Evolutionary conservation across 139 green algal species (phyloP), one percentile per base, ranked within the genome.

Genomic region (Chlorella sp.): DNA sequence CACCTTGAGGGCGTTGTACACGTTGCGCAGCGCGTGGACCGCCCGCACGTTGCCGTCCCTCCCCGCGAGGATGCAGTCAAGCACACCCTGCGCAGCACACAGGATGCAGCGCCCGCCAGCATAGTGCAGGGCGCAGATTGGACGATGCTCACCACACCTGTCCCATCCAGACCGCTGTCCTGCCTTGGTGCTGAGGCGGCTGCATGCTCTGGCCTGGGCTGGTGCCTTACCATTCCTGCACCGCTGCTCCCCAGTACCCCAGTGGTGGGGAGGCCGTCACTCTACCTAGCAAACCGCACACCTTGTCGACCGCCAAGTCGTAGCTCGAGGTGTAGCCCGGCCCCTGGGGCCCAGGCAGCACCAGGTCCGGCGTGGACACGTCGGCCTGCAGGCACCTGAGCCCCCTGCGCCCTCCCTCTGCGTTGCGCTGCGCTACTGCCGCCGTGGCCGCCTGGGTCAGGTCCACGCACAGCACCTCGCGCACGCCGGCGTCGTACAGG

Each of bases 1-100:
- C 33, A 71, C 65, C 65, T 71, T 71, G 17, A 71, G 23, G 3
- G 35, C 23, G 3, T 69, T n/a, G 35, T 70, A 76, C 34, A 76
- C 29, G 30, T 24, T 32, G 31, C 49, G 27, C 14, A 77, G 2
- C 20, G 72, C 72, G 6, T 1, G 6, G 2, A 32, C 10, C 3
- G 72, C 61, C 2, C 72, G 42, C 2, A 29, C 32, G 33, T 60
- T 59, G 2, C 72, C 72, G 2, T 70, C 72, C 23, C 49, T 2
- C 17, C 30, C 27, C 5, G 22, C 26, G 17, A 77, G 62, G 2
- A 71, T 55, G 42, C 65, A 65, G 62, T 77, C 72, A 14, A 77
- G 20, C 1, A 62, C 71, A 10, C 72, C 72, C 72, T 77, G 70
- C 10, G 17, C 10, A 55, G 10, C 10, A 55, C 42, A 55, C 42